Conservation (phyloP, 2,329 filamentous ascomycete species). For the Cladosporium sphaerospermum region DNA sequence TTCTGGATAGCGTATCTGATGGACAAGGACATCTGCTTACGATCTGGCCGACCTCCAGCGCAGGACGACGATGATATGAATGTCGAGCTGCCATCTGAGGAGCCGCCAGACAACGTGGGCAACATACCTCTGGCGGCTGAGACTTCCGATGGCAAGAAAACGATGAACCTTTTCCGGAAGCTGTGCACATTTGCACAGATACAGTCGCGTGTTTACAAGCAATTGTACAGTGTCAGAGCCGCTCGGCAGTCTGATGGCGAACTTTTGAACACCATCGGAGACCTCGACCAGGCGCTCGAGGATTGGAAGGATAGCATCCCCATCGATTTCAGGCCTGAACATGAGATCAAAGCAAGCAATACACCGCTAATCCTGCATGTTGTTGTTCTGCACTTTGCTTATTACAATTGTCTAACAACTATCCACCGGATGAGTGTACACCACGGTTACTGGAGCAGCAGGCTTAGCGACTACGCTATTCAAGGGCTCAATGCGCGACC, state of each 20-base stretch:
- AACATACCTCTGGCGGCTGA: slow-evolving; percentile 71
- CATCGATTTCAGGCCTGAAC: slow-evolving; percentile 91
- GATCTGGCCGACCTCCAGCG: slow-evolving; percentile 64
- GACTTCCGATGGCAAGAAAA: slow-evolving; percentile 66
- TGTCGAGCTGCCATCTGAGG: slow-evolving; percentile 84
- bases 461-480: slow-evolving; percentile 89
- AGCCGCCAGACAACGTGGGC: slow-evolving; percentile 86
- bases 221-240: slow-evolving; percentile 86
- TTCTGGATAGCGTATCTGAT: slow-evolving; percentile 73
- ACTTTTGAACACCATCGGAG: slow-evolving; percentile 88
- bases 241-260: slow-evolving; percentile 89
- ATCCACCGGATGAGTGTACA: slow-evolving; percentile 98
- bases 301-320: slow-evolving; percentile 96
- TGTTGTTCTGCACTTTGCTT: slow-evolving; percentile 89
- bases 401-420: slow-evolving; percentile 96
- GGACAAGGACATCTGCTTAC: slow-evolving; percentile 67
- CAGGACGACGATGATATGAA: slow-evolving; percentile 86
- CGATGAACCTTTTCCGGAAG: slow-evolving; percentile 88
- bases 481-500: slow-evolving; percentile 87
- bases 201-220: slow-evolving; percentile 89
- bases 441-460: slow-evolving; percentile 95
- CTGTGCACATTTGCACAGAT: slow-evolving; percentile 91
- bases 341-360: slow-evolving; percentile 89
- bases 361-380: slow-evolving; percentile 91
- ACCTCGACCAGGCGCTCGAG: slow-evolving; percentile 76